phyloP scores from a whole-genome alignment of 2,329 filamentous ascomycete genomes.

The Sphaerulina populicola region DNA sequence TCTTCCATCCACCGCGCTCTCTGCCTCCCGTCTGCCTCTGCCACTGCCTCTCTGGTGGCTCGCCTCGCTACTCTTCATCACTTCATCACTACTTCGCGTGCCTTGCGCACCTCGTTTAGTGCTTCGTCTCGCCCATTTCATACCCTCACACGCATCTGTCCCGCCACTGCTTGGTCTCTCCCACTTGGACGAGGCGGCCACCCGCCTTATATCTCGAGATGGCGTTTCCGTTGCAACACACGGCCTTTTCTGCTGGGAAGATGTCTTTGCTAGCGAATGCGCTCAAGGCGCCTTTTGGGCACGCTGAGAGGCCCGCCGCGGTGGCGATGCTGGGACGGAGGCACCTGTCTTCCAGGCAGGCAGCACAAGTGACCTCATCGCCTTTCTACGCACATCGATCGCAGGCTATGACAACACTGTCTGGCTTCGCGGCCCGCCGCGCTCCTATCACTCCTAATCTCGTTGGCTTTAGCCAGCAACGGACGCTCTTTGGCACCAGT shows the following conservation, averaged over 20 bases:
- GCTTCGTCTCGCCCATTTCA: background rate
- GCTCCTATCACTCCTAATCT: constrained; percentile 15
- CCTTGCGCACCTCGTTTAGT: background rate
- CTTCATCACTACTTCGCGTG: background rate
- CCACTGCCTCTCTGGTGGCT: too few species aligned
- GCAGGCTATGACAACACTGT: constrained; percentile 36
- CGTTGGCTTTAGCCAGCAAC: constrained; percentile 37
- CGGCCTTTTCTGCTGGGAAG: constrained; percentile 36
- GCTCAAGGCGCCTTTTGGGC: constrained; percentile 27
- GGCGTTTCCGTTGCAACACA: constrained; percentile 47
- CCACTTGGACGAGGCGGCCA: constrained; percentile 5
- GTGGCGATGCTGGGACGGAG: constrained; percentile 25
- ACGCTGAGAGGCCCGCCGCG: background rate
- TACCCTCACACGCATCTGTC: background rate
- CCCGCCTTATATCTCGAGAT: constrained; percentile 31
- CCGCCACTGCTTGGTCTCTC: constrained; percentile 1
- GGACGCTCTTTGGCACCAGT: constrained; percentile 37
- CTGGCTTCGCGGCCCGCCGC: constrained; percentile 23
- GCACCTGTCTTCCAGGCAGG: constrained; percentile 27
- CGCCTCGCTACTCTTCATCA: background rate
- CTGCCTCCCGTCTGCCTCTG: too few species aligned
- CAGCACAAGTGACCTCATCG: background rate
- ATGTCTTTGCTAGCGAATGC: constrained; percentile 33
- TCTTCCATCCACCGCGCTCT: too few species aligned
- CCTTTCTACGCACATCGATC: constrained; percentile 24